These are phyloP conservation scores for Macrotyloma uniflorum DNA, from an alignment of 306 rosid species.

Conservation along the genomic window DNA sequence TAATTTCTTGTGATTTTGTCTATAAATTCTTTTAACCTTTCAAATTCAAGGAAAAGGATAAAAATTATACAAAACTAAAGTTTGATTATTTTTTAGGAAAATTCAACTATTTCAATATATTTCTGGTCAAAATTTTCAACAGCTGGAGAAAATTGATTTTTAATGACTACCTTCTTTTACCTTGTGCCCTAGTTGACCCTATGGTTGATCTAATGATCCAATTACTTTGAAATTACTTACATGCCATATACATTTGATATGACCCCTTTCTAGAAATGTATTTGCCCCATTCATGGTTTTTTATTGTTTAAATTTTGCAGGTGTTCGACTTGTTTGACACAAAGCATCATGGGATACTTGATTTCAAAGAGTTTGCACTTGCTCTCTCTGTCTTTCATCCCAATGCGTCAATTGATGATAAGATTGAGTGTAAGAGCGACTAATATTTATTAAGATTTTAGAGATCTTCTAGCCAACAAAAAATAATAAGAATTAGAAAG, in stretches of 20 bases:
- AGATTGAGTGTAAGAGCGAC: constrained; percentile 72
- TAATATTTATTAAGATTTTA: constrained; percentile 20
- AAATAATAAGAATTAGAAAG: constrained; percentile 4
- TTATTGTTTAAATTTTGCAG: constrained; percentile 50
- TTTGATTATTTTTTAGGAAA: background rate
- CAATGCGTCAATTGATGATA: constrained; percentile 68
- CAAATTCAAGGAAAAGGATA: background rate
- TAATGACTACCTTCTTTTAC: background rate
- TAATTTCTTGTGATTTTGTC: background rate
- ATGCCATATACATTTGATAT: background rate
- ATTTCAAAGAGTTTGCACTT: constrained; percentile 78
- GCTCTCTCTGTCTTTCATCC: constrained; percentile 91
- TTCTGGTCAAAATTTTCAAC: background rate
- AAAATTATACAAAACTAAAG: background rate
- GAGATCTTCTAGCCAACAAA: constrained; percentile 20
- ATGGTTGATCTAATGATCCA: background rate
- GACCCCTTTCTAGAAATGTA: background rate
- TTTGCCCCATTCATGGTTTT: constrained; percentile 18
- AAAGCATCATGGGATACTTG: constrained; percentile 68
- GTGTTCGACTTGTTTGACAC: constrained; percentile 83
- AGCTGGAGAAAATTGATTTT: background rate
- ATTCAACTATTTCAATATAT: background rate
- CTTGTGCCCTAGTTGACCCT: background rate
- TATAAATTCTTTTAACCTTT: constrained; percentile 4
- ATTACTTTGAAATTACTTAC: background rate